Percentiles rank a stretch among this genome's conserved stretches.
Conservation (phyloP, 768 basidiomycete species). For the Fomitopsis pulvina region DNA sequence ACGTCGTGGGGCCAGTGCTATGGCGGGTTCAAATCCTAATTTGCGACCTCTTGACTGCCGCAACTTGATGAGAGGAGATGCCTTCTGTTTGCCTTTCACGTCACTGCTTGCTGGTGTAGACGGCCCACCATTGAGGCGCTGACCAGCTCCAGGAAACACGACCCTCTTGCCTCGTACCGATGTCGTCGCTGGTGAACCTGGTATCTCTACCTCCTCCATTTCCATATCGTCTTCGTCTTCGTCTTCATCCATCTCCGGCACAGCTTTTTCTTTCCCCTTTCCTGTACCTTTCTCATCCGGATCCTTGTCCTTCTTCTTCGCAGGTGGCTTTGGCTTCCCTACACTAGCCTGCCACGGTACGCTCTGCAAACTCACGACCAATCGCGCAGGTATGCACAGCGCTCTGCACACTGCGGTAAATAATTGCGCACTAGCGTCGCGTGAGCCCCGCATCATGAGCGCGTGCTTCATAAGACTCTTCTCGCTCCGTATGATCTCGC, state of each 20-base stretch:
- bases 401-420: slow-evolving; percentile 88
- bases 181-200: slow-evolving; percentile 3
- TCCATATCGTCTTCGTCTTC: slow-evolving; percentile 32
- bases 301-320: slow-evolving; percentile 30
- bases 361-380: slow-evolving; percentile 87
- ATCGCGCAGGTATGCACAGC: slow-evolving; percentile 76
- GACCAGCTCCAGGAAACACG: slow-evolving; percentile 36
- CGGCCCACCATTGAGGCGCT: slow-evolving; percentile 30
- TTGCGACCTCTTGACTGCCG: slow-evolving; percentile 49
- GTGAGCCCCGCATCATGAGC: slow-evolving; percentile 68
- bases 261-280: slow-evolving; percentile 62
- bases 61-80: slow-evolving; percentile 48
- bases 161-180: slow-evolving; percentile 28
- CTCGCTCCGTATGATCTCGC: slow-evolving; percentile 63
- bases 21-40: slow-evolving; percentile 23
- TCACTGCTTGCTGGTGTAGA: slow-evolving; percentile 25
- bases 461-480: slow-evolving; percentile 95
- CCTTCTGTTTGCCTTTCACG: slow-evolving; percentile 54
- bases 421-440: slow-evolving; percentile 84
- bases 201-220: slow-evolving; percentile 31
- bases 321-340: slow-evolving; percentile 45
- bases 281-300: neutral
- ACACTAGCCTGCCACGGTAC: slow-evolving; percentile 80
- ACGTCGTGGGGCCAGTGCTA: slow-evolving; percentile 10
- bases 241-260: slow-evolving; percentile 35